A percentile compares a stretch with the other conserved stretches of the same genome.
Conservation (phyloP, 805 yeast genomes). For the Lipomyces kockii region DNA sequence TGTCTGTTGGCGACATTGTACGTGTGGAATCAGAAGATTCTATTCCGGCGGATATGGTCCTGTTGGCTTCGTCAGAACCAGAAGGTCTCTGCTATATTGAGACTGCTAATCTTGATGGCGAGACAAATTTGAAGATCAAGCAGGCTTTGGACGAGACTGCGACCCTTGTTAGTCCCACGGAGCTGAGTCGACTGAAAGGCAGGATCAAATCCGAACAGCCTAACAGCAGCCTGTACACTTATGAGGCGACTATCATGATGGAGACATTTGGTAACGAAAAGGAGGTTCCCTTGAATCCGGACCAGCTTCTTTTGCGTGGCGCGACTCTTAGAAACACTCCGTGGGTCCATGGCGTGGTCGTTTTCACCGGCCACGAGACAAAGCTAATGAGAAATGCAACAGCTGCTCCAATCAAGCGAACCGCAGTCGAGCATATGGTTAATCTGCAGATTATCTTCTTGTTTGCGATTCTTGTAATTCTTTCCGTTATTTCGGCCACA, state of each 20-base stretch:
- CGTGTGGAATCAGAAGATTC: slow-evolving; percentile 84
- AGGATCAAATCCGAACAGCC: slow-evolving; percentile 85
- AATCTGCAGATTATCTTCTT: slow-evolving; percentile 89
- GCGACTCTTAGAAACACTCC: slow-evolving; percentile 93
- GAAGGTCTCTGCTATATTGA: slow-evolving; percentile 97
- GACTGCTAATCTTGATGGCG: slow-evolving; percentile 97
- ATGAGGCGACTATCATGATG: slow-evolving; percentile 80
- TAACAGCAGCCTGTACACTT: slow-evolving; percentile 89
- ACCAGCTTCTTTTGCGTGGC: slow-evolving; percentile 89
- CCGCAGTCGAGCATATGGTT: slow-evolving; percentile 95
- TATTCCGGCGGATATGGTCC: slow-evolving; percentile 88
- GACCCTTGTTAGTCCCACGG: slow-evolving; percentile 66
- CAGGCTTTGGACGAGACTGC: slow-evolving; percentile 84
- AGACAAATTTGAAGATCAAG: slow-evolving; percentile 93
- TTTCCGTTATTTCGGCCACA: slow-evolving; percentile 78
- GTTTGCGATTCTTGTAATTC: slow-evolving; percentile 74
- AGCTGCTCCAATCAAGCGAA: slow-evolving; percentile 95
- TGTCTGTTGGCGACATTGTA: slow-evolving; percentile 89
- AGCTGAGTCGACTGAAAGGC: slow-evolving; percentile 59
- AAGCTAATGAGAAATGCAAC: slow-evolving; percentile 98
- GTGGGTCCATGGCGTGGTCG: slow-evolving; percentile 92
- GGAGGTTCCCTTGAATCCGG: slow-evolving; percentile 77
- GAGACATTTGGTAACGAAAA: slow-evolving; percentile 42
- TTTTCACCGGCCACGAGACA: slow-evolving; percentile 98
- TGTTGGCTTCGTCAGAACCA: slow-evolving; percentile 92